phyloP scores from a whole-genome alignment of 805 yeast species.

The Wickerhamiella siamensis region DNA sequence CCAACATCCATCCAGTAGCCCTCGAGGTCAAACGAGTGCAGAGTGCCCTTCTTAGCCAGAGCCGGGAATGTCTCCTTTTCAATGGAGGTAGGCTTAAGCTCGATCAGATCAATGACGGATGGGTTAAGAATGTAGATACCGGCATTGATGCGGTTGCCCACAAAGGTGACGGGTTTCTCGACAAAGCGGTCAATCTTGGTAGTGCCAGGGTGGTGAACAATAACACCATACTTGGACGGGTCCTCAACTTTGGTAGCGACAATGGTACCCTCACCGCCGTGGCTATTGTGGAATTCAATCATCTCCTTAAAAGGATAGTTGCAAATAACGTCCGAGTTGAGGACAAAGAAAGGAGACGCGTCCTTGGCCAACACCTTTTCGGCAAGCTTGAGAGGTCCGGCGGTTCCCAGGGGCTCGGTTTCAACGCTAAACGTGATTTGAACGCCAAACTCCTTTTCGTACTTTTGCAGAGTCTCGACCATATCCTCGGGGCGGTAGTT shows the following conservation, averaged over 20 bases:
- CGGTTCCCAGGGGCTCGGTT: conserved; percentile 98
- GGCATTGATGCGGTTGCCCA: conserved; percentile 98
- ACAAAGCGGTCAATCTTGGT: conserved; percentile 96
- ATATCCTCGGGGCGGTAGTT: conserved; percentile 99
- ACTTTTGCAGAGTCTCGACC: conserved; percentile 88
- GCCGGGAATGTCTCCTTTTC: conserved; percentile 99
- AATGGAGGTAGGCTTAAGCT: conserved; percentile 95
- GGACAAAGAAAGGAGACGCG: conserved; percentile 89
- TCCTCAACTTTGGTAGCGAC: conserved; percentile 99
- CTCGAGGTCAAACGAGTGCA: conserved; percentile 93
- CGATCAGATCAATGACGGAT: conserved; percentile 88
- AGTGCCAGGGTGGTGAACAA: conserved; percentile 90
- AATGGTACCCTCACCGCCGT: conserved; percentile 96
- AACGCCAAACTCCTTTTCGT: conserved; percentile 91
- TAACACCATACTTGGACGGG: conserved; percentile 99
- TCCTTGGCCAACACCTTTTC: conserved; percentile 88
- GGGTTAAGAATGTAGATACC: conserved; percentile 98
- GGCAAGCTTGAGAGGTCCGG: conserved; percentile 97
- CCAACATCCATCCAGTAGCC: conserved; percentile 99
- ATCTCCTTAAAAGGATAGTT: conserved; percentile 94
- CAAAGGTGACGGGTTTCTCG: conserved; percentile 98
- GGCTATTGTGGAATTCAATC: conserved; percentile 82
- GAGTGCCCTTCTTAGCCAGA: conserved; percentile 73
- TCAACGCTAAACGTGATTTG: conserved; percentile 93
- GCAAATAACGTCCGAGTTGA: conserved; percentile 97